Evolutionary conservation across 2,329 filamentous ascomycete genomes (phyloP).

Genomic region (Pezizomycotina sp.): DNA sequence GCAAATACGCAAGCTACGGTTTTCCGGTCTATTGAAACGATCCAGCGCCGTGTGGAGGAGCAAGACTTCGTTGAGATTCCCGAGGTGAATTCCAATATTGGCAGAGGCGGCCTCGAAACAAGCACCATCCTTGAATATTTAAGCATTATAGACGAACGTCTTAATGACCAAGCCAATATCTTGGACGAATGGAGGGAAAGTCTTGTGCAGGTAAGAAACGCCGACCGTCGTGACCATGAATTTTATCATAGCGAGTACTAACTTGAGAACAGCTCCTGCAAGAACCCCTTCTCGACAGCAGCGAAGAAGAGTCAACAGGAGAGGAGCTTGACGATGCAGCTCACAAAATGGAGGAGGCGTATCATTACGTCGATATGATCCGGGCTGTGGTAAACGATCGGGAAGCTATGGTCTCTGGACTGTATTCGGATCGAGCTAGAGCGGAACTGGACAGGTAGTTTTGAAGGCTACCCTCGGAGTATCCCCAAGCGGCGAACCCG

Average conservation of each 20-base stretch:
- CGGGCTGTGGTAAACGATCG: slow-evolving; percentile 64
- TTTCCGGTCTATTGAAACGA: no score
- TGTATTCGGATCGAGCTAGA: slow-evolving; percentile 56
- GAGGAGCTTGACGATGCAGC: slow-evolving; percentile 83
- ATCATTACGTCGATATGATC: slow-evolving; percentile 67
- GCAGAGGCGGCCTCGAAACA: slow-evolving; percentile 55
- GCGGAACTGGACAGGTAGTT: slow-evolving; percentile 62
- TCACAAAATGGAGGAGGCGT: slow-evolving; percentile 72
- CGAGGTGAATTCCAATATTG: slow-evolving; percentile 37
- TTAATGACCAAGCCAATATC: slow-evolving; percentile 56
- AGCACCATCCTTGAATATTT: slow-evolving; percentile 48
- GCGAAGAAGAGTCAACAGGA: slow-evolving; percentile 60
- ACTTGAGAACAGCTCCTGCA: no score
- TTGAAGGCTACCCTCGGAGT: no score
- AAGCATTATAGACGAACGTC: slow-evolving; percentile 42
- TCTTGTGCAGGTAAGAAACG: slow-evolving; percentile 52
- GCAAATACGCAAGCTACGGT: no score
- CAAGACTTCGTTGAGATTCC: slow-evolving; percentile 48
- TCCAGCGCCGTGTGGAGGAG: slow-evolving; percentile 38
- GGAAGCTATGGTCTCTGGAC: slow-evolving; percentile 56
- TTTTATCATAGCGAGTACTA: no score
- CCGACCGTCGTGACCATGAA: no score
- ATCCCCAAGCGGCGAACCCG: no score
- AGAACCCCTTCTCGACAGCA: slow-evolving; percentile 66
- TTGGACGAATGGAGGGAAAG: slow-evolving; percentile 60